Evolutionary conservation across 768 basidiomycete species (phyloP), one percentile per base, ranked within the genome.

Genomic region (Cystofilobasidium ferigula): DNA sequence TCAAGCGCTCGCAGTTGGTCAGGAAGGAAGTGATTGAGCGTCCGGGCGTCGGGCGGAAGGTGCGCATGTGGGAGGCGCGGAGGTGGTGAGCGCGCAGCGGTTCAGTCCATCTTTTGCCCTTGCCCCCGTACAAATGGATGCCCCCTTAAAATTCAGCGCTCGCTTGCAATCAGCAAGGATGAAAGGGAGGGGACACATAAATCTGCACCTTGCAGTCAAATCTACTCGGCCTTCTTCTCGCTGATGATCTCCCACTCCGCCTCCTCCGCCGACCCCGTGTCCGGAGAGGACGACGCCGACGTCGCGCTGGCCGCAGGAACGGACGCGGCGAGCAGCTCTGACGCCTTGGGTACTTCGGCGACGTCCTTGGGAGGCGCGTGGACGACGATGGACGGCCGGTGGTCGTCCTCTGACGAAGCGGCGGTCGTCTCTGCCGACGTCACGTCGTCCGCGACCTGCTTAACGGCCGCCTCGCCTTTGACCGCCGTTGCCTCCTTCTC

Each of bases 191-290:
- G 38, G 38, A 8, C 38, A 40, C 9, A 40, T 40, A 40, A 8
- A 16, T 16, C 38, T 8, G 38, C 38, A 40, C n/a, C n/a, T n/a
- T n/a, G n/a, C n/a, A n/a, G n/a, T 40, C 8, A 16, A 16, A 8
- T 2, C 51, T 54, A 54, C 26, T 54, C 30, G 7, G 16, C 6
- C 51, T 54, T 61, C 58, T 35, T 26, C 24, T 54, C 38, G 47
- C 35, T n/a, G 48, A 62, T 36, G 22, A 62, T 62, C 24, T 62
- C 61, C 61, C 61, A 62, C n/a, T 62, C 61, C 1, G 51, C 48
- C 34, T 62, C 61, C n/a, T 62, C 35, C 9, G 61, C 34, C 2
- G 61, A n/a, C 3, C 51, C 36, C 51, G 35, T 42, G 24, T 48
- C 36, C 12, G 36, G 14, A 22, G 6, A 36, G n/a, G 43, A 51